Evolutionary conservation across 83 land plant genomes (phyloP).

Genomic region (Diphasiastrum complanatum): DNA sequence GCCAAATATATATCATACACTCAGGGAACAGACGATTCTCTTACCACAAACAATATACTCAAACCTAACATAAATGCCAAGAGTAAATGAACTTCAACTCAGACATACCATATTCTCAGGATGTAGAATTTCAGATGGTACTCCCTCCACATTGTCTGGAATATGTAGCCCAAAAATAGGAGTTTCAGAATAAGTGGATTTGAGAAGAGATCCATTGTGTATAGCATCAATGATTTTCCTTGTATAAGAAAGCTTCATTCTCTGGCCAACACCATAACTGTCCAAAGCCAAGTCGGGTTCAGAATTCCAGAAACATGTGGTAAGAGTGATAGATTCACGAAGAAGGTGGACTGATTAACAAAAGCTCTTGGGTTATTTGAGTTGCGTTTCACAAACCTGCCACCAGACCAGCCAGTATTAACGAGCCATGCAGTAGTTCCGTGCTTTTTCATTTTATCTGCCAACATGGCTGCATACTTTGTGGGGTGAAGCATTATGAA

Average conservation of each 20-base stretch:
- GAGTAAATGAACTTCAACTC: not conserved
- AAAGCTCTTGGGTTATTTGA: too few species aligned
- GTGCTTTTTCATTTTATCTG: conserved; percentile 29
- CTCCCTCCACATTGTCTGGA: conserved; percentile 18
- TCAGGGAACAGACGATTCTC: too few species aligned
- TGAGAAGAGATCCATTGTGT: conserved; percentile 24
- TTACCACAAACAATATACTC: too few species aligned
- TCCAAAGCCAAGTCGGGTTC: not conserved
- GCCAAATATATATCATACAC: too few species aligned
- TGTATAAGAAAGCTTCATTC: conserved; percentile 28
- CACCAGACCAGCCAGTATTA: conserved; percentile 30
- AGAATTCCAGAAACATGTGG: not conserved
- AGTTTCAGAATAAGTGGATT: conserved; percentile 15
- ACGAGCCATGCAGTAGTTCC: conserved; percentile 30
- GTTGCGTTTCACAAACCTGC: conserved; percentile 27
- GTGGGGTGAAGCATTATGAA: conserved; percentile 34
- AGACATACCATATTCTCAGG: conserved; percentile 26
- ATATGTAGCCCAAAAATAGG: conserved; percentile 23
- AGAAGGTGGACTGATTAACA: too few species aligned
- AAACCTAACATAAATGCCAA: too few species aligned
- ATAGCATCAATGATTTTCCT: conserved; percentile 29
- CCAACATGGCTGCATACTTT: conserved; percentile 31
- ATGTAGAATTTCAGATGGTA: conserved; percentile 23
- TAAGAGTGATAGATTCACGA: too few species aligned
- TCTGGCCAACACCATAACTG: conserved; percentile 29